A percentile compares a stretch with the other conserved stretches of the same genome.
Evolutionary conservation across 1,284 basidiomycete genomes (phyloP).

Genomic region (Malassezia dermatis): DNA sequence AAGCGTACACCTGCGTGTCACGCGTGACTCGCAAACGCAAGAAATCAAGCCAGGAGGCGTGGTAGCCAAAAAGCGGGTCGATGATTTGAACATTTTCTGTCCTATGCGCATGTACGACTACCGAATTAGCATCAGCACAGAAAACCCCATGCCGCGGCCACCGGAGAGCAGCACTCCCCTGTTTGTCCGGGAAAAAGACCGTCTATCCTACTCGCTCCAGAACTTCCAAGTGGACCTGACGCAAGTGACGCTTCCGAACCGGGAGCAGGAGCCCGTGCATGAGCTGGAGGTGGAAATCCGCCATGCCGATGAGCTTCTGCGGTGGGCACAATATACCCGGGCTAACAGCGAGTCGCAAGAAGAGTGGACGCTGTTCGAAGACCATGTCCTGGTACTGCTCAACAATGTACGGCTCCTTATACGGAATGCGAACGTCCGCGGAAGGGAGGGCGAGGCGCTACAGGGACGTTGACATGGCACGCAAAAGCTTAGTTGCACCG

Average conservation of each 20-base stretch:
- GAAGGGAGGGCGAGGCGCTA: too few relatives aligned
- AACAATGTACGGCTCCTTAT: slow-evolving; percentile 45
- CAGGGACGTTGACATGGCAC: not conserved
- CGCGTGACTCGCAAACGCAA: slow-evolving; percentile 65
- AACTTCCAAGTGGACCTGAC: slow-evolving; percentile 86
- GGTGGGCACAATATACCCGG: slow-evolving; percentile 37
- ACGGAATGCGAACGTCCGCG: slow-evolving; percentile 17
- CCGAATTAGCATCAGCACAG: slow-evolving; percentile 78
- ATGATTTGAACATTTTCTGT: slow-evolving; percentile 73
- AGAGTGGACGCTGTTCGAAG: slow-evolving; percentile 40
- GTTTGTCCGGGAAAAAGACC: slow-evolving; percentile 65
- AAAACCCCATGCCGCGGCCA: slow-evolving; percentile 51
- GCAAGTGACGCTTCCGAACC: slow-evolving; percentile 58
- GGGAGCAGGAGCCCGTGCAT: slow-evolving; percentile 46
- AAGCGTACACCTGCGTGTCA: slow-evolving; percentile 64
- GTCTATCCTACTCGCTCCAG: slow-evolving; percentile 84
- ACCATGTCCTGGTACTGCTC: slow-evolving; percentile 36
- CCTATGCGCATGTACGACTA: slow-evolving; percentile 78
- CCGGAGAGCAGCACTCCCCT: slow-evolving; percentile 19
- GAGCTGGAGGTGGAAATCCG: slow-evolving; percentile 56
- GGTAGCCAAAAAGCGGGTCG: slow-evolving; percentile 70
- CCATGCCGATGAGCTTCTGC: slow-evolving; percentile 51
- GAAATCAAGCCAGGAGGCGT: slow-evolving; percentile 51
- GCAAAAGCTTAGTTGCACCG: not conserved
- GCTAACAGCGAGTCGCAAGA: slow-evolving; percentile 11